phyloP scores from a whole-genome alignment of 208 protist species.

The Trypanosoma boissoni region DNA sequence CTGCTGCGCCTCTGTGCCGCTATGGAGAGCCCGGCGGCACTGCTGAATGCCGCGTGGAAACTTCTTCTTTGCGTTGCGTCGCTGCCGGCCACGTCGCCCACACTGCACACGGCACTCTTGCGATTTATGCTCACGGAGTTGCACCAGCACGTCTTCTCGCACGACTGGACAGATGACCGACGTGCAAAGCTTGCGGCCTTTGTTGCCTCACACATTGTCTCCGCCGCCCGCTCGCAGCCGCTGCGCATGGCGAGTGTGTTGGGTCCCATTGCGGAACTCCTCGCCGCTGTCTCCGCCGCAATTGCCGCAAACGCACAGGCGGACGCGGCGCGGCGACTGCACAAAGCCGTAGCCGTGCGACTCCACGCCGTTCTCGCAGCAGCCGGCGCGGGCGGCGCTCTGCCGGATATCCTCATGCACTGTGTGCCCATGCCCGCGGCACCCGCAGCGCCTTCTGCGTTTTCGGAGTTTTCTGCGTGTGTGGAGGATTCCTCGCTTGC shows the following conservation, averaged over 20 bases:
- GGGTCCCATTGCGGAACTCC: conserved; percentile 33
- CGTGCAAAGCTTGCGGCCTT: conserved; percentile 53
- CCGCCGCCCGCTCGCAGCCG: conserved; percentile 51
- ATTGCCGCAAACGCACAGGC: conserved; percentile 38
- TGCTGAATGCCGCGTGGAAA: conserved; percentile 73
- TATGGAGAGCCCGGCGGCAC: conserved; percentile 31
- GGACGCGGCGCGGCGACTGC: conserved; percentile 28
- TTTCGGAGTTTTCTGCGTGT: too few relatives aligned
- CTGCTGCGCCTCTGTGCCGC: conserved; percentile 44
- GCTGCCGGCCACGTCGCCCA: conserved; percentile 14
- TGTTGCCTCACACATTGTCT: conserved; percentile 67
- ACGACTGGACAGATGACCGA: conserved; percentile 69
- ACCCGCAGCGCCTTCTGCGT: neutral
- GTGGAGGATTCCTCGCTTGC: too few relatives aligned
- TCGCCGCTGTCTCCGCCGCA: conserved; percentile 45
- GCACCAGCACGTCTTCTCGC: conserved; percentile 49
- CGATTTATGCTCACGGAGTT: conserved; percentile 64
- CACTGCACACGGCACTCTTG: conserved; percentile 29
- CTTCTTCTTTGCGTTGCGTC: conserved; percentile 48
- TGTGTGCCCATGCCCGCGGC: neutral
- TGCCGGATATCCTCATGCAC: neutral
- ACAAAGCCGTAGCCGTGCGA: conserved; percentile 44
- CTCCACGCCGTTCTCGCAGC: conserved; percentile 46
- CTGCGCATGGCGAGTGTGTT: conserved; percentile 29
- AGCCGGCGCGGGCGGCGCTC: conserved; percentile 30